phyloP scores from a whole-genome alignment of 1,284 basidiomycete species.

The Cryptococcus sp. region DNA sequence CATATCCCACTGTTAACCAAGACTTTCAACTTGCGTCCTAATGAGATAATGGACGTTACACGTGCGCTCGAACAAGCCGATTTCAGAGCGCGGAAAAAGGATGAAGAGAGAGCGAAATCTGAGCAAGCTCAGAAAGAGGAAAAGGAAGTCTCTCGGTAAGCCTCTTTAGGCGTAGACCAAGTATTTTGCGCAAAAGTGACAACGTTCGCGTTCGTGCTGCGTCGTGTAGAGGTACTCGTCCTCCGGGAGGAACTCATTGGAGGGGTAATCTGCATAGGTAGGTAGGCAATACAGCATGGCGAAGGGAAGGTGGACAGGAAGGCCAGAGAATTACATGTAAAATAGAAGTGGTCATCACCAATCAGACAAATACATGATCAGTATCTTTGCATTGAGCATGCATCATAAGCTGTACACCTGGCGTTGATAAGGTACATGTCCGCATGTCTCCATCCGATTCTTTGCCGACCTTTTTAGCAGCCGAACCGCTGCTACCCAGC shows the following conservation, averaged over 20 bases:
- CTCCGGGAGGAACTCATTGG: slow-evolving; percentile 16
- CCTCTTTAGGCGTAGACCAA: neutral
- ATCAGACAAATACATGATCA: too few species aligned
- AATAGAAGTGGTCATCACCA: too few species aligned
- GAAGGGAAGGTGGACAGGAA: neutral
- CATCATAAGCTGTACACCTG: too few species aligned
- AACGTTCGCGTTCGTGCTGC: neutral
- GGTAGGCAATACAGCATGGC: neutral
- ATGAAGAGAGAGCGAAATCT: slow-evolving; percentile 10
- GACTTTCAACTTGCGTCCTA: slow-evolving; percentile 44
- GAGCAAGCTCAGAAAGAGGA: slow-evolving; percentile 10
- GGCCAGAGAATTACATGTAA: too few species aligned
- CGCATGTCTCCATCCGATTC: too few species aligned
- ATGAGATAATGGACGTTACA: slow-evolving; percentile 52
- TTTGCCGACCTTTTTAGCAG: too few species aligned
- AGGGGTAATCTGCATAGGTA: slow-evolving; percentile 34
- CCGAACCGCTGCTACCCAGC: too few species aligned
- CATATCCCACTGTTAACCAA: slow-evolving; percentile 45
- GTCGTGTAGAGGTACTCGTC: neutral
- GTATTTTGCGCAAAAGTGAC: neutral
- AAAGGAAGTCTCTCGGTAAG: neutral
- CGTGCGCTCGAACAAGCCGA: slow-evolving; percentile 54
- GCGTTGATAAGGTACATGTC: too few species aligned
- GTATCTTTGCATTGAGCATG: too few species aligned
- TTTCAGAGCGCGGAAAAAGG: slow-evolving; percentile 32